Percentiles rank a stretch among this genome's conserved stretches.
These are phyloP conservation scores for Triglochin maritima DNA, from an alignment of 106 monocot genomes.

Conservation along the genomic window DNA sequence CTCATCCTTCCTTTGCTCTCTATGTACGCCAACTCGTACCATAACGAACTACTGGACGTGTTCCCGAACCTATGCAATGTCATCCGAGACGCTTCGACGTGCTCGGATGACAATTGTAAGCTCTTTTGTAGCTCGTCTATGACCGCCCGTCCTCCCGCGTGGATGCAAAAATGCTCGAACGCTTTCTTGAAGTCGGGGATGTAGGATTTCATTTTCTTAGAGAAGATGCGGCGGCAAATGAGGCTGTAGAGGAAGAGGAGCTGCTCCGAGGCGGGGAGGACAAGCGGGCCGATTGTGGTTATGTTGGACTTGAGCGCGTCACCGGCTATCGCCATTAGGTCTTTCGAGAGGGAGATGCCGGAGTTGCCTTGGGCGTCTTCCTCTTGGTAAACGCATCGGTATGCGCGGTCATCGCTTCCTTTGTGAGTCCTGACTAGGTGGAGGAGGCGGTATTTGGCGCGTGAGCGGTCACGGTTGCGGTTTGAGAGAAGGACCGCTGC, in stretches of 20 bases:
- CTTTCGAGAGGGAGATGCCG: conserved; percentile 22
- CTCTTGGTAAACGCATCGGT: conserved; percentile 25
- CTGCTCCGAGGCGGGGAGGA: conserved; percentile 22
- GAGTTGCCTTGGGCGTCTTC: conserved; percentile 13
- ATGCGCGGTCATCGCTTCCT: conserved; percentile 11
- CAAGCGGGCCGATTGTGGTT: conserved; percentile 20
- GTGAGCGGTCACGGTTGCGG: conserved; percentile 2
- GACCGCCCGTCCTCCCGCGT: conserved; percentile 38
- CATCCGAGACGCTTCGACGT: conserved; percentile 38
- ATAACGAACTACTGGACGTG: conserved; percentile 33
- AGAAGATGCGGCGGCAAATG: not conserved
- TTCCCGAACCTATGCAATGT: conserved; percentile 38
- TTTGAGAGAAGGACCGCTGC: conserved; percentile 25
- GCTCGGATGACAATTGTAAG: conserved; percentile 19
- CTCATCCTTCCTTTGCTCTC: conserved; percentile 31
- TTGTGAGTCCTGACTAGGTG: conserved; percentile 24
- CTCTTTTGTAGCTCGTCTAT: conserved; percentile 44
- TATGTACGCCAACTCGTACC: conserved; percentile 35
- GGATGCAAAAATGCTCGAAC: conserved; percentile 58
- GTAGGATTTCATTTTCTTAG: conserved; percentile 25
- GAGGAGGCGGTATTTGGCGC: conserved; percentile 15
- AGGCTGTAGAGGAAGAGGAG: conserved; percentile 11
- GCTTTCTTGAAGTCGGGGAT: conserved; percentile 56
- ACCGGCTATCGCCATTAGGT: conserved; percentile 22
- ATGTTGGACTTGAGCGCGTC: conserved; percentile 23